Conservation (phyloP, 352 stramenopile genomes). For the Phytophthora pini region DNA sequence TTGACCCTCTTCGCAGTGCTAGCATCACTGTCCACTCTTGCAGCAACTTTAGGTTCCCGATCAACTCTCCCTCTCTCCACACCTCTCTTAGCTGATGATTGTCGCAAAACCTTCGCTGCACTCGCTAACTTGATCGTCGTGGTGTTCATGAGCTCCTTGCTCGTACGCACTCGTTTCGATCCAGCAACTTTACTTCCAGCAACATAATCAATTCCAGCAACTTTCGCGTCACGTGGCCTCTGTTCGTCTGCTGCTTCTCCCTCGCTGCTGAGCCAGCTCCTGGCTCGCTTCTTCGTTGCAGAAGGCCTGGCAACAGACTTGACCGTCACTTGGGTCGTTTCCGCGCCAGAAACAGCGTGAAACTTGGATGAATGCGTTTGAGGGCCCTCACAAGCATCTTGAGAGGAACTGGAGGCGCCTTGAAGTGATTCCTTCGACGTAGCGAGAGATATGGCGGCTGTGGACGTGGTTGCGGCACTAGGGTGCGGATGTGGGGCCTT, state of each 20-base stretch:
- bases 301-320: constrained; percentile 22
- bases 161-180: neutral
- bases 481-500: constrained; percentile 20
- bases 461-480: neutral
- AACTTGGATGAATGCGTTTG: constrained; percentile 4
- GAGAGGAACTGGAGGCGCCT: neutral
- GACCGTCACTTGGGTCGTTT: constrained; percentile 13
- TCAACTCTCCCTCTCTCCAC: constrained; percentile 1
- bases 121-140: neutral
- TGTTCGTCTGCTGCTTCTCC: constrained; percentile 1
- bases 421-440: neutral
- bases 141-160: constrained; percentile 1
- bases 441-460: neutral
- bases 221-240: neutral
- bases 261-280: constrained; percentile 3
- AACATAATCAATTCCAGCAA: constrained; percentile 1
- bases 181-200: constrained; percentile 16
- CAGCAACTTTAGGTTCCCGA: constrained; percentile 1
- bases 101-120: neutral
- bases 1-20: neutral
- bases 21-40: constrained; percentile 3
- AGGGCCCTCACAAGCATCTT: neutral
- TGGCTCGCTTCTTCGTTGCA: constrained; percentile 9
- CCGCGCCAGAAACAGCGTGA: constrained; percentile 12
- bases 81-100: constrained; percentile 4